A percentile compares a stretch with the other conserved stretches of the same genome.
These are phyloP conservation scores for Colletotrichum phormii DNA, from an alignment of 2,329 filamentous ascomycete genomes.

Conservation along the genomic window DNA sequence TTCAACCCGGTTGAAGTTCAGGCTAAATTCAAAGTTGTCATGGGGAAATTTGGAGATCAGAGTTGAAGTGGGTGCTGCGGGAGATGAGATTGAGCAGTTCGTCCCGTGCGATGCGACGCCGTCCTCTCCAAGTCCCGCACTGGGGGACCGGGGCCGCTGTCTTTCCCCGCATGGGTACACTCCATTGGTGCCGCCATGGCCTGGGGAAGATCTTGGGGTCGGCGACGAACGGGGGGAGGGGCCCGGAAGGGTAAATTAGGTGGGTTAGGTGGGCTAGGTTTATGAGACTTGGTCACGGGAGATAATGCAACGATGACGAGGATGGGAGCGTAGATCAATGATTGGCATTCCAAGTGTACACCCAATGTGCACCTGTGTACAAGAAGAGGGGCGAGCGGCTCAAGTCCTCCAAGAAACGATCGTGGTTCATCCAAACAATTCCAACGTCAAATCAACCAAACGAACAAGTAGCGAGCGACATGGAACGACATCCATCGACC, in stretches of 20 bases:
- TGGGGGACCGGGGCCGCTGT: background rate
- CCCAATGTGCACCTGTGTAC: background rate
- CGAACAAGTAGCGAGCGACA: background rate
- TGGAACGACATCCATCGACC: background rate
- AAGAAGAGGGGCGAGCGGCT: background rate
- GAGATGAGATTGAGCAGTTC: conserved; percentile 31
- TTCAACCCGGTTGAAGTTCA: conserved; percentile 26
- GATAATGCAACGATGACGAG: conserved; percentile 5
- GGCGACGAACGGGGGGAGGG: background rate
- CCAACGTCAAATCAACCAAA: background rate
- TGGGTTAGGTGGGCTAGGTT: background rate
- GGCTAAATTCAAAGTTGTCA: conserved; percentile 28
- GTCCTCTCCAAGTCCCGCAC: conserved; percentile 17
- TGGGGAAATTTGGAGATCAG: conserved; percentile 5
- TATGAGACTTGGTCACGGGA: conserved; percentile 8
- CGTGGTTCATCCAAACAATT: background rate
- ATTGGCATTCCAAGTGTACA: conserved; percentile 21
- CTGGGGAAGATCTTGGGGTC: conserved; percentile 12
- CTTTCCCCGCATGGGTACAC: conserved; percentile 19
- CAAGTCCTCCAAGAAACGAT: background rate
- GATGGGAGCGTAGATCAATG: background rate
- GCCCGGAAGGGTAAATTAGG: too few relatives aligned
- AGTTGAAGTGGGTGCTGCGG: conserved; percentile 9
- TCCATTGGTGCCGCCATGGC: background rate
- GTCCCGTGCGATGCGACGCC: conserved; percentile 31